Base-by-base conservation (phyloP, 2,329 filamentous ascomycete genomes). In the Falciphora oryzae region DNA sequence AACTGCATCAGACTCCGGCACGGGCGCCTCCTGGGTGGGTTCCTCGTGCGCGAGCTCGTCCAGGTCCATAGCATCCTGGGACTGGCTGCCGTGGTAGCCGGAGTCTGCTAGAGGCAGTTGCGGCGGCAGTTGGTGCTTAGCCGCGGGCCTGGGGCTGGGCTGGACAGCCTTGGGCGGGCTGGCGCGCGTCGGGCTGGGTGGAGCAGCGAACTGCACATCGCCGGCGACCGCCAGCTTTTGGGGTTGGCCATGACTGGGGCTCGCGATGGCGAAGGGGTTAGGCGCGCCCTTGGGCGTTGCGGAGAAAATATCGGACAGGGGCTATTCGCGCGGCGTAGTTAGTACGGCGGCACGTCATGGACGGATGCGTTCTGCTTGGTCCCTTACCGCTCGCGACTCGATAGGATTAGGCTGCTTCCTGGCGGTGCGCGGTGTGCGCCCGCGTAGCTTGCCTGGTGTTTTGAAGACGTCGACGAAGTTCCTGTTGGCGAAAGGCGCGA, bases 381-480 rank as follows among this genome's bases (percentile, higher is more conserved):
- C 22, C 78, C 86, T 77, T 80, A 92, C 89, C 67, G 87, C 84
- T 71, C 90, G 85, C 38, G 81, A 75, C 73, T 89, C 87, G 31
- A 77, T 75, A 13, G 79, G 77, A 70, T 83, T 82, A 61, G 56
- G n/a, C 25, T 38, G 60, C 60, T 89, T 93, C 65, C 87, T 85
- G 44, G 80, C 80, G 25, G 90, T 92, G 67, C 89, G 84, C 57
- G 91, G 91, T 32, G 91, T 94, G 79, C 92, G 93, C 64, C 89
- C 91, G 68, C 91, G 88, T 74, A 95, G 78, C 74, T 92, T 94
- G 65, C 91, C 91, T 4, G 92, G 92, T 53, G 92, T 95, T 74
- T 98, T 99, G 81, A 98, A 97, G n/a, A 96, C 88, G 71, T 98
- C 94, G 68, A 92, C 86, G 66, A 98, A 89, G 74, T 94, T 94